Evolutionary conservation across 345 rosid genomes (phyloP).

Genomic region (Citrus australasica): DNA sequence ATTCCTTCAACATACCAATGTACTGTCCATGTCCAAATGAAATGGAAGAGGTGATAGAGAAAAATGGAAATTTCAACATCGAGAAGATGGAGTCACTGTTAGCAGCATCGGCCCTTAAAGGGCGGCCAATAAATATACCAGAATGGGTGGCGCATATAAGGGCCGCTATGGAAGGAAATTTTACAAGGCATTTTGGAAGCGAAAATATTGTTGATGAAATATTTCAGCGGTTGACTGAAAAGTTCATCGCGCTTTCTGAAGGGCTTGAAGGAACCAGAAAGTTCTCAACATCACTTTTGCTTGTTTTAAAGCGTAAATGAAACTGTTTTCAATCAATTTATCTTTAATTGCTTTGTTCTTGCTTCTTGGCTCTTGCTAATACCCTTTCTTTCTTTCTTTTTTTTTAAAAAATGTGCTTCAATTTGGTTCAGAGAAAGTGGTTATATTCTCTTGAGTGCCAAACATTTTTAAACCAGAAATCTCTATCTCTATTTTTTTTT

Average conservation of each 20-base stretch:
- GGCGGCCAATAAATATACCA: background rate
- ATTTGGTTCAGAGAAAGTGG: no score
- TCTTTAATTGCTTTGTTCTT: background rate
- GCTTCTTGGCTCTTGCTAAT: background rate
- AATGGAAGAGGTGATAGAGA: conserved; percentile 11
- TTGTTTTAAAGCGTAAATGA: background rate
- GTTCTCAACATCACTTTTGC: background rate
- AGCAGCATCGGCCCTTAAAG: background rate
- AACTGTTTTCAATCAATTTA: background rate
- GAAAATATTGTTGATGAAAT: conserved; percentile 15
- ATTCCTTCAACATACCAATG: conserved; percentile 37
- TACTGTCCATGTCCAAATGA: conserved; percentile 22
- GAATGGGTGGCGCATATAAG: background rate
- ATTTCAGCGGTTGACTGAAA: conserved; percentile 6
- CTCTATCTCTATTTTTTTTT: no score
- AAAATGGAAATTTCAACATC: conserved; percentile 25
- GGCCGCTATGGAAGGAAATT: conserved; percentile 14
- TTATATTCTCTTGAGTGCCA: no score
- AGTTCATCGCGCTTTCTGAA: background rate
- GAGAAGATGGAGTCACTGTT: conserved; percentile 12
- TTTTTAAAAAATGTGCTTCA: no score
- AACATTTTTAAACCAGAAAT: no score
- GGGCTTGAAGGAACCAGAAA: background rate
- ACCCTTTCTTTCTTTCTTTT: background rate
- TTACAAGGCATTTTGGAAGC: conserved; percentile 25